These are phyloP conservation scores for Tricholoma sp. DNA, from an alignment of 768 basidiomycete species.

Conservation along the genomic window DNA sequence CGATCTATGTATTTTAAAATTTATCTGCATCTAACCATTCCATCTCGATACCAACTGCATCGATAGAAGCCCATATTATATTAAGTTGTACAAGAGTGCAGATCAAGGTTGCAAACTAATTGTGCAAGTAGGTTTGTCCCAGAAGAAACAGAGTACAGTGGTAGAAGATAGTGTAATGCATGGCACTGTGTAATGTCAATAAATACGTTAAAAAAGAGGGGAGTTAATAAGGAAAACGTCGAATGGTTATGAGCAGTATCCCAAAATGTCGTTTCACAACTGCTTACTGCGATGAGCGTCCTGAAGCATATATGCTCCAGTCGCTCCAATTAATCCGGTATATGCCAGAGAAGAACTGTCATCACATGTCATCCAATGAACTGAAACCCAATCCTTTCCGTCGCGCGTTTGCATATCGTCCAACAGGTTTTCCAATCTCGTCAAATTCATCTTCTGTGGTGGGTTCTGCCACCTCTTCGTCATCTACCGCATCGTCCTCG, in stretches of 20 bases:
- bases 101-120: background rate
- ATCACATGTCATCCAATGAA: constrained; percentile 31
- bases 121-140: background rate
- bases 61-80: constrained; percentile 10
- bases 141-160: constrained; percentile 7
- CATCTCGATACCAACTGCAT: background rate
- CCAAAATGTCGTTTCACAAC: constrained; percentile 9
- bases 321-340: constrained; percentile 6
- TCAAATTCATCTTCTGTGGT: constrained; percentile 78
- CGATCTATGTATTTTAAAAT: constrained; percentile 4
- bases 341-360: constrained; percentile 8
- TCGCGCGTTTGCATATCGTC: constrained; percentile 61
- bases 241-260: constrained; percentile 3
- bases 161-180: constrained; percentile 1
- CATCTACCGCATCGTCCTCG: constrained; percentile 51
- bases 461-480: constrained; percentile 42
- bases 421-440: constrained; percentile 57
- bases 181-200: constrained; percentile 7
- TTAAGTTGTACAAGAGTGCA: constrained; percentile 5
- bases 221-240: background rate
- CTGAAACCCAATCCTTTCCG: constrained; percentile 43
- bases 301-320: constrained; percentile 14
- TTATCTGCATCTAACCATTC: constrained; percentile 2
- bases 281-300: constrained; percentile 13
- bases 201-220: constrained; percentile 8